Evolutionary conservation across 2,329 filamentous ascomycete genomes (phyloP).

Genomic region (Talaromyces sp.): DNA sequence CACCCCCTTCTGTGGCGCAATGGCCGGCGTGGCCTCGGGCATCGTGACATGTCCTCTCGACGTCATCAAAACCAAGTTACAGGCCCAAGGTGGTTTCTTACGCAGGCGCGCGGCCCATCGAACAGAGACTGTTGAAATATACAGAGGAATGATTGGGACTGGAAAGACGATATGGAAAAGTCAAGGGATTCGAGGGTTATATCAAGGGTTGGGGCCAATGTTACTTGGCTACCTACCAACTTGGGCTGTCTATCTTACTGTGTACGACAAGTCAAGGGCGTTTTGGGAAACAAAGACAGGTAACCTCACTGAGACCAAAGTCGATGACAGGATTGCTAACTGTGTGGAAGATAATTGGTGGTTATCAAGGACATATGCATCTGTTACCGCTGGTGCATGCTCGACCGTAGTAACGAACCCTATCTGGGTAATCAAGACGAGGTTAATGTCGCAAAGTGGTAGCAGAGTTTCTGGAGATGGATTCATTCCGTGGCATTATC

Average conservation of each 20-base stretch:
- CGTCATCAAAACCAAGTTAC: slow-evolving; percentile 97
- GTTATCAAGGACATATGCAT: slow-evolving; percentile 79
- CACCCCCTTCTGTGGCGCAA: slow-evolving; percentile 79
- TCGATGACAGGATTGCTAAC: not conserved
- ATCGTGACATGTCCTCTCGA: slow-evolving; percentile 95
- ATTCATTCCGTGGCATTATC: slow-evolving; percentile 72
- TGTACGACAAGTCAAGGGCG: slow-evolving; percentile 85
- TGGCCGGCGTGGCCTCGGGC: slow-evolving; percentile 86
- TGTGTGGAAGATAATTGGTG: slow-evolving; percentile 61
- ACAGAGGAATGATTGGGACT: slow-evolving; percentile 82
- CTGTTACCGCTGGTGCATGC: slow-evolving; percentile 82
- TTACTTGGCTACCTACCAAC: slow-evolving; percentile 93
- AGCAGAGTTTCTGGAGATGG: slow-evolving; percentile 48
- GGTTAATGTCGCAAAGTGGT: slow-evolving; percentile 84
- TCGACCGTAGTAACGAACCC: slow-evolving; percentile 94
- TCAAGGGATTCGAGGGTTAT: slow-evolving; percentile 85
- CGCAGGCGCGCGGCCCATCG: slow-evolving; percentile 35
- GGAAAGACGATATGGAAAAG: slow-evolving; percentile 78
- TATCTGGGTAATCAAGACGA: slow-evolving; percentile 98
- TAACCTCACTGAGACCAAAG: slow-evolving; percentile 32
- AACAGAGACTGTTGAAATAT: slow-evolving; percentile 54
- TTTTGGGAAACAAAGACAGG: slow-evolving; percentile 63
- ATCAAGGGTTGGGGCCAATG: slow-evolving; percentile 89
- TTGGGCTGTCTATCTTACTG: slow-evolving; percentile 96
- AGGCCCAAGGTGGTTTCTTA: slow-evolving; percentile 83